Evolutionary conservation across 345 rosid genomes (phyloP), one percentile per base, ranked within the genome.

Genomic region (Arabidopsis suecica): DNA sequence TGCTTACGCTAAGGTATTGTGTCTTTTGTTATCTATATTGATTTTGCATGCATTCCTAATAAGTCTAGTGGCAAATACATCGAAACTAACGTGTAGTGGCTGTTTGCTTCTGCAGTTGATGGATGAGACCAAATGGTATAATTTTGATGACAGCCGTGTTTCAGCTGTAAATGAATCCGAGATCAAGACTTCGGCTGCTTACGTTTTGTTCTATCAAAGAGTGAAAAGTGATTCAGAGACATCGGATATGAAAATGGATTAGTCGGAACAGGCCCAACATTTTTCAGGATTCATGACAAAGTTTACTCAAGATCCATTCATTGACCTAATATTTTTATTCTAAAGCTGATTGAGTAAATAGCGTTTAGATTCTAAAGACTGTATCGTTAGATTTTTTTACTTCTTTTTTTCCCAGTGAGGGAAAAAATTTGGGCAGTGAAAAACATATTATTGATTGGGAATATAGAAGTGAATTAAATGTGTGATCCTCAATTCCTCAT

Each of bases 111-210:
- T 82, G 85, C 86, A 94, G 98, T 81, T 90, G 87, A 79, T 90
- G 71, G 96, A 91, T 57, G 97, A 91, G 75, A 84, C 87, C 76
- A 88, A 86, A 80, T 94, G 98, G 98, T 94, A 94, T 82, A 85
- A 83, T 67, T 94, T 91, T 8, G 97, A 94, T 3, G 98, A 94
- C 57, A 84, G 89, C 59, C 88, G 78, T 45, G 97, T 94, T 54
- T 80, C 95, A 80, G 83, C 86, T 0, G 82, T 83, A 48, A 58
- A 78, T 34, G 98, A 91, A 73, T 41, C 86, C 0, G 93, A 88
- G n/a, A 83, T 94, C 71, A 88, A 81, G 88, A 94, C 90, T 25
- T 71, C 93, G 28, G 92, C 96, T 55, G 97, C 97, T 34, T 94
- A 94, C 41, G 88, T 94, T 65, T 78, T 94, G 76, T 91, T 90